These are phyloP conservation scores for Annulohypoxylon stygium DNA, from an alignment of 495 filamentous ascomycete species.

Conservation along the genomic window DNA sequence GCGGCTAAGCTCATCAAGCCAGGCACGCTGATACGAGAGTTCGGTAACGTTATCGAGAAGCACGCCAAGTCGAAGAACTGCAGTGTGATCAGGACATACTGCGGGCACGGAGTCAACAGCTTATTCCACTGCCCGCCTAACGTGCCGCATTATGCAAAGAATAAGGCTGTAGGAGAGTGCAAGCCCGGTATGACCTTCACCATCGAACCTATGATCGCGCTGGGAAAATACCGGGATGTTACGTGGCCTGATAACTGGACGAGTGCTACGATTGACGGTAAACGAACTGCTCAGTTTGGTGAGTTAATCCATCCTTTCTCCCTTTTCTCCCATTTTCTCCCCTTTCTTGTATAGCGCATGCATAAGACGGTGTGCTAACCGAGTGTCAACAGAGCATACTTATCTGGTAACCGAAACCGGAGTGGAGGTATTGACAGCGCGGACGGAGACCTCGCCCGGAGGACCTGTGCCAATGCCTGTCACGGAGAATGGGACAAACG, in stretches of 20 bases:
- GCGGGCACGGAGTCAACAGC: slow-evolving; percentile 87
- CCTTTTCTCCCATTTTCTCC: no score
- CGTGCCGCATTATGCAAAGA: slow-evolving; percentile 89
- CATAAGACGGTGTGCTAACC: slow-evolving; percentile 21
- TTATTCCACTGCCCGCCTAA: slow-evolving; percentile 89
- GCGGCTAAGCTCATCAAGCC: slow-evolving; percentile 89
- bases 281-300: slow-evolving; percentile 86
- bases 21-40: slow-evolving; percentile 85
- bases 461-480: slow-evolving; percentile 79
- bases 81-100: slow-evolving; percentile 90
- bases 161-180: slow-evolving; percentile 88
- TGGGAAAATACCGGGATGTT: slow-evolving; percentile 82
- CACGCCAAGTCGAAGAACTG: slow-evolving; percentile 82
- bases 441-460: slow-evolving; percentile 83
- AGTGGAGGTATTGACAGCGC: slow-evolving; percentile 92
- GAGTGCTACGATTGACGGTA: slow-evolving; percentile 83
- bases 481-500: slow-evolving; percentile 36
- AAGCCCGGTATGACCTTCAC: slow-evolving; percentile 94
- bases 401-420: slow-evolving; percentile 93
- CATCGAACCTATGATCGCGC: slow-evolving; percentile 91
- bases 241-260: slow-evolving; percentile 96
- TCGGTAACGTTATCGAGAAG: slow-evolving; percentile 87
- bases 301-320: slow-evolving; percentile 36
- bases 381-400: slow-evolving; percentile 78
- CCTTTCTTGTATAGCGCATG: background rate